Evolutionary conservation across 306 rosid genomes (phyloP).

Genomic region (Acacia acuminata): DNA sequence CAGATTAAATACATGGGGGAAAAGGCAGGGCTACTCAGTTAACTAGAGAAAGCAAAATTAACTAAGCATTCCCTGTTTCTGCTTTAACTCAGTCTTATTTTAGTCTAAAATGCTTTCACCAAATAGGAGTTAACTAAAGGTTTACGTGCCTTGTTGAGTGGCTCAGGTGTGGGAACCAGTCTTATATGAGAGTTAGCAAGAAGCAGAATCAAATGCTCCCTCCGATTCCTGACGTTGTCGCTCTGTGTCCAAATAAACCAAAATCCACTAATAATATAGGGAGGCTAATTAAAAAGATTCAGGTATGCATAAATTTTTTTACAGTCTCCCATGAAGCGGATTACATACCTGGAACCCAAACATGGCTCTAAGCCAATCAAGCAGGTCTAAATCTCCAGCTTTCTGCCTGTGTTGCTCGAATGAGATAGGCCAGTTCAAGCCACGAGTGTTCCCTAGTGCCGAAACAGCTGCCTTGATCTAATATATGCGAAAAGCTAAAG

Average conservation of each 20-base stretch:
- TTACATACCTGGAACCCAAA: slow-evolving; percentile 74
- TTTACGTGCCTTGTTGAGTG: slow-evolving; percentile 77
- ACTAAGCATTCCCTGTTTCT: background rate
- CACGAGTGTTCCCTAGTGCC: slow-evolving; percentile 78
- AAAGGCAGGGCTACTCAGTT: slow-evolving; percentile 5
- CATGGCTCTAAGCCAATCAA: slow-evolving; percentile 96
- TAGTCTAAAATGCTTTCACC: slow-evolving; percentile 12
- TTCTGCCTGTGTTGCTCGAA: slow-evolving; percentile 81
- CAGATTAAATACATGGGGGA: slow-evolving; percentile 27
- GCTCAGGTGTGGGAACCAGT: slow-evolving; percentile 91
- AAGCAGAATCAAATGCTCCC: slow-evolving; percentile 89
- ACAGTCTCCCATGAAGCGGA: too few species aligned
- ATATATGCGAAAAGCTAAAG: slow-evolving; percentile 18
- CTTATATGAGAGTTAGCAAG: slow-evolving; percentile 87
- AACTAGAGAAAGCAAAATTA: slow-evolving; percentile 8
- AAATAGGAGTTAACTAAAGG: slow-evolving; percentile 11
- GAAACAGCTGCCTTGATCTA: slow-evolving; percentile 92
- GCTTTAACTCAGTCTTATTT: background rate
- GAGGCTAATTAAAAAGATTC: too few species aligned
- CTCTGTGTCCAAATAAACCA: slow-evolving; percentile 26
- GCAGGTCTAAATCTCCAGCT: slow-evolving; percentile 82
- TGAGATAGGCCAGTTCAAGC: slow-evolving; percentile 82
- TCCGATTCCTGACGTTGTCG: slow-evolving; percentile 95
- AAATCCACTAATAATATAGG: too few species aligned
- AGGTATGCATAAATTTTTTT: too few species aligned